Base-by-base conservation (phyloP, 1,284 basidiomycete species). In the Cerioporus squamosus region DNA sequence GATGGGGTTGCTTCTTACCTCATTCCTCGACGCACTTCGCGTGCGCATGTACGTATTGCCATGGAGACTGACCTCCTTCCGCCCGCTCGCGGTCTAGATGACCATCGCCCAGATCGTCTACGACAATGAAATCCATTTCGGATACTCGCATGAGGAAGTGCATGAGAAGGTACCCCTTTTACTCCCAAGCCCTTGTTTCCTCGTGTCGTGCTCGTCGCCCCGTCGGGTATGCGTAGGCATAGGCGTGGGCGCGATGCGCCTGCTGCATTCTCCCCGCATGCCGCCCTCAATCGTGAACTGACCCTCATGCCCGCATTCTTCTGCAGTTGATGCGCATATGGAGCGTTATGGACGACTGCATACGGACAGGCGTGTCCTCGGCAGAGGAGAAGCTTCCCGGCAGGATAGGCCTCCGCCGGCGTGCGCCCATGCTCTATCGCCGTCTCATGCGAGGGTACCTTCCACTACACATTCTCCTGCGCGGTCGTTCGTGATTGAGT, bases 61-160 rank as follows among this genome's bases (percentile, higher is more conserved):
- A 60, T 57, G 58, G 63, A 36, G 50, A 64, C 55, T 43, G 44
- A 62, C 53, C 43, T 48, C 58, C 51, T 56, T 67, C 43, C 65
- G 60, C 62, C 49, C 54, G 36, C 24, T 39, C 23, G 47, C 26
- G 62, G 54, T 55, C 59, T 57, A 95, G 91, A 84, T 95, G 81
- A 95, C 94, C 1, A 96, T 97, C 62, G 93, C 94, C 6, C 94
- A 96, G 75, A 92, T 97, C 46, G 94, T 98, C 2, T 95, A 94
- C 75, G 93, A 98, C 74, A 98, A 98, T 68, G 96, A 98, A 74
- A 84, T 89, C 61, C 87, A 81, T 65, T 87, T 94, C 67, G 88
- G 92, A 46, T 83, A 90, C 56, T 83, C 84, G 2, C 85, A 91
- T 47, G 84, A 85, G 14, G 90, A 95, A 42, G 93, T 97, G 60